phyloP scores from a whole-genome alignment of 768 basidiomycete species.

The Macrolepiota dolichaula region DNA sequence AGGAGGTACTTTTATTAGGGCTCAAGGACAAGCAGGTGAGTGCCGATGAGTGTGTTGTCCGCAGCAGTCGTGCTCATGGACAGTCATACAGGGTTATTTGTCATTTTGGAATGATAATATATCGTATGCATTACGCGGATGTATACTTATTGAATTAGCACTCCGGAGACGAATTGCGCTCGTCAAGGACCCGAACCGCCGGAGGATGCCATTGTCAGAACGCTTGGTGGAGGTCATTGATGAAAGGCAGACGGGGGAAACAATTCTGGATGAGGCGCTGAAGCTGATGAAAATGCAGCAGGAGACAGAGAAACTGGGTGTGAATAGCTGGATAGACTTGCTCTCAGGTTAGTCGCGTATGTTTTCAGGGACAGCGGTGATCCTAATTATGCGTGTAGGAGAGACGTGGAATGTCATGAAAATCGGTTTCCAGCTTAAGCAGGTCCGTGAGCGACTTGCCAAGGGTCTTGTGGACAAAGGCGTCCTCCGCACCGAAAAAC shows the following conservation, averaged over 20 bases:
- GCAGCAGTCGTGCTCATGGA: not conserved
- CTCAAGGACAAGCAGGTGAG: conserved; percentile 94
- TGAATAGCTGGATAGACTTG: conserved; percentile 94
- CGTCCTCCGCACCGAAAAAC: conserved; percentile 96
- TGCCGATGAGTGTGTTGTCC: not conserved
- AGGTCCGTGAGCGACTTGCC: conserved; percentile 95
- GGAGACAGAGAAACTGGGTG: conserved; percentile 68
- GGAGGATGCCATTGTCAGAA: conserved; percentile 73
- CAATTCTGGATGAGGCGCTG: conserved; percentile 91
- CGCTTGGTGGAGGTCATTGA: conserved; percentile 89
- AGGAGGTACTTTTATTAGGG: conserved; percentile 91
- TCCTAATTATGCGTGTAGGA: conserved; percentile 41
- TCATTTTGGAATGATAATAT: conserved; percentile 99
- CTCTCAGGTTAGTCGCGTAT: conserved; percentile 69
- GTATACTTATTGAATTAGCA: conserved; percentile 95
- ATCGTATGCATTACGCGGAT: conserved; percentile 96
- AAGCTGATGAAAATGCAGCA: conserved; percentile 91
- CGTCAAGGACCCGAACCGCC: conserved; percentile 76
- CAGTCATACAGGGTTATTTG: conserved; percentile 64
- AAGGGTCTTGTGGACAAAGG: conserved; percentile 99
- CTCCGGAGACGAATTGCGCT: conserved; percentile 92
- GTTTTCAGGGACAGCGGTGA: not conserved
- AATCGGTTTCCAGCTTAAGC: conserved; percentile 98
- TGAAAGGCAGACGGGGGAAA: conserved; percentile 91
- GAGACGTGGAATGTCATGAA: conserved; percentile 99